Evolutionary conservation across 2,329 filamentous ascomycete genomes (phyloP).

Genomic region (Moelleriella libera): DNA sequence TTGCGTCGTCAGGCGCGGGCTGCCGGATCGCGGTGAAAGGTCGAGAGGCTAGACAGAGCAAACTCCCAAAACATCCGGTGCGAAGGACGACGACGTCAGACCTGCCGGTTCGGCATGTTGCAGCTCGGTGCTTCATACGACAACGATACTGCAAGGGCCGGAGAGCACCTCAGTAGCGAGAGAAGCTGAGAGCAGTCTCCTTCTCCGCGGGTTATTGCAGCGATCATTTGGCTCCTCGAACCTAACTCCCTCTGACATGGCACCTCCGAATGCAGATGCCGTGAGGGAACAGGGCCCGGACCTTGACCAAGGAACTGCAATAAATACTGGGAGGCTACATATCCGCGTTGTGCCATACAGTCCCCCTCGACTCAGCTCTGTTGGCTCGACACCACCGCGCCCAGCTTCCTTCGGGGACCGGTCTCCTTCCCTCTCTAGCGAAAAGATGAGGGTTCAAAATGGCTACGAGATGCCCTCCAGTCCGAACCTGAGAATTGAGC

Average conservation of each 20-base stretch:
- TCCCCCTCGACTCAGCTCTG: constrained; percentile 20
- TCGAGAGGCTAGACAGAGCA: too few relatives aligned
- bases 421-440: background rate
- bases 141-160: too few relatives aligned
- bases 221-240: background rate
- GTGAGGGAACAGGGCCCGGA: background rate
- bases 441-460: background rate
- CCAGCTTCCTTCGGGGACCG: constrained; percentile 11
- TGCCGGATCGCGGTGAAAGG: too few relatives aligned
- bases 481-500: background rate
- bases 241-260: constrained; percentile 2
- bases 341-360: constrained; percentile 25
- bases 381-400: constrained; percentile 12
- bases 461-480: constrained; percentile 1
- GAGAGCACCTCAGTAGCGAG: too few relatives aligned
- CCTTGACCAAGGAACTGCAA: background rate
- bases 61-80: too few relatives aligned
- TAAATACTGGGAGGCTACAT: constrained; percentile 13
- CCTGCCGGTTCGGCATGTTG: too few relatives aligned
- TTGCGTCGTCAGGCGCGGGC: too few relatives aligned
- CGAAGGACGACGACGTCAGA: too few relatives aligned
- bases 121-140: too few relatives aligned
- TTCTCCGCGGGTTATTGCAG: background rate
- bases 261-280: background rate
- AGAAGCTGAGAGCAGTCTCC: too few relatives aligned